Base-by-base conservation (phyloP, 2,329 filamentous ascomycete genomes). In the Fusarium vanettenii region DNA sequence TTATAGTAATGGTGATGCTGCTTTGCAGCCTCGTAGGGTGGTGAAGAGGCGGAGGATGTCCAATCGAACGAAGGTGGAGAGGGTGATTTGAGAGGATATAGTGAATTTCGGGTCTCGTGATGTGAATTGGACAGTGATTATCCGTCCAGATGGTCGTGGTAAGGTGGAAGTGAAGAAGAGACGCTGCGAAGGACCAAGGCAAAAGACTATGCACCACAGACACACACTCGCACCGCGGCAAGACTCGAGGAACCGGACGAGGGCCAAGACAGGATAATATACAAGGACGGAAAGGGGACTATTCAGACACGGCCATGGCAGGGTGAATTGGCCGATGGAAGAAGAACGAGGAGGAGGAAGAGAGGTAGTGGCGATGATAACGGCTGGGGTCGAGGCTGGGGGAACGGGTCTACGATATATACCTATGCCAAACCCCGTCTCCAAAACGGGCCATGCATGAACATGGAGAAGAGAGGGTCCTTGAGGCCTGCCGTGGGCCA, bases 381-480 rank as follows among this genome's bases (percentile, higher is more conserved):
- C 59, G 66, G 71, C 67, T 59, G 70, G 69, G 71, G 78, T 79
- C 76, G 76, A 79, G 78, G 79, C 75, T 79, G 79, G 81, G 81
- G 82, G 82, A 82, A 82, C 79, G 79, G 83, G 81, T 81, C 81
- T 82, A 82, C 81, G 84, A 87, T 87, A 87, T 87, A 87, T 86
- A 87, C 76, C 74, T 74, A 75, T 72, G 69, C 70, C 72, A 74
- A 75, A 75, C 68, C 71, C 70, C 72, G 69, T 78, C 74, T 66
- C 66, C 71, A 72, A 77, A 74, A 77, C 70, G 74, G 79, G 74
- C 79, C 79, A 81, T 83, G 82, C 81, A 83, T 82, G 81, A 79
- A 78, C 80, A 83, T 82, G 81, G 81, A 81, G 81, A 80, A 78
- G 72, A 76, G 79, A 81, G 80, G 80, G 80, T 82, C 81, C 74